A percentile compares a stretch with the other conserved stretches of the same genome.
phyloP scores from a whole-genome alignment of 768 basidiomycete genomes.

The Lentinula boryana region DNA sequence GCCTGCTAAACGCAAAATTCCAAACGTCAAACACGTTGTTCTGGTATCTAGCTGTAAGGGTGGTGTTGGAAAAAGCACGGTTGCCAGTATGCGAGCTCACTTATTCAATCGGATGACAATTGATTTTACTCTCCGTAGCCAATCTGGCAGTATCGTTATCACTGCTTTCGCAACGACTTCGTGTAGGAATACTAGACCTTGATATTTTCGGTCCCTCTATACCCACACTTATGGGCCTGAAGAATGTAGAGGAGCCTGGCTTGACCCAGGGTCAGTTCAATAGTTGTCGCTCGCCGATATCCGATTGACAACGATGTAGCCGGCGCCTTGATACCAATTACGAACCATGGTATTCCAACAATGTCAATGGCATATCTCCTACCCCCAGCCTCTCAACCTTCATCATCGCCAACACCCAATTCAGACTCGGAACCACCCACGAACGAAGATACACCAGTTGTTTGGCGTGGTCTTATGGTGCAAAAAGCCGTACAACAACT shows the following conservation, averaged over 20 bases:
- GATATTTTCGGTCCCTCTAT: slow-evolving; percentile 96
- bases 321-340: slow-evolving; percentile 75
- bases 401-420: background rate
- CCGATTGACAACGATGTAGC: slow-evolving; percentile 28
- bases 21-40: slow-evolving; percentile 75
- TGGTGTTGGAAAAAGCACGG: slow-evolving; percentile 92
- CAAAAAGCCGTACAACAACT: slow-evolving; percentile 97
- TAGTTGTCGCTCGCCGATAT: background rate
- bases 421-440: slow-evolving; percentile 29
- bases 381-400: slow-evolving; percentile 32
- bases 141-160: slow-evolving; percentile 77
- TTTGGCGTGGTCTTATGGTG: slow-evolving; percentile 98
- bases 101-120: background rate
- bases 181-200: slow-evolving; percentile 87
- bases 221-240: slow-evolving; percentile 89
- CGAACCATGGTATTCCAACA: slow-evolving; percentile 84
- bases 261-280: slow-evolving; percentile 56
- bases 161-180: slow-evolving; percentile 28
- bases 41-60: slow-evolving; percentile 93
- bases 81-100: slow-evolving; percentile 57
- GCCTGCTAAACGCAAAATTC: slow-evolving; percentile 49
- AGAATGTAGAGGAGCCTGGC: slow-evolving; percentile 68
- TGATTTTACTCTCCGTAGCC: slow-evolving; percentile 33
- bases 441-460: slow-evolving; percentile 70
- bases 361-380: slow-evolving; percentile 99